phyloP scores from a whole-genome alignment of 371 early-diverging fungal genomes.

The Lichtheimia corymbifera region DNA sequence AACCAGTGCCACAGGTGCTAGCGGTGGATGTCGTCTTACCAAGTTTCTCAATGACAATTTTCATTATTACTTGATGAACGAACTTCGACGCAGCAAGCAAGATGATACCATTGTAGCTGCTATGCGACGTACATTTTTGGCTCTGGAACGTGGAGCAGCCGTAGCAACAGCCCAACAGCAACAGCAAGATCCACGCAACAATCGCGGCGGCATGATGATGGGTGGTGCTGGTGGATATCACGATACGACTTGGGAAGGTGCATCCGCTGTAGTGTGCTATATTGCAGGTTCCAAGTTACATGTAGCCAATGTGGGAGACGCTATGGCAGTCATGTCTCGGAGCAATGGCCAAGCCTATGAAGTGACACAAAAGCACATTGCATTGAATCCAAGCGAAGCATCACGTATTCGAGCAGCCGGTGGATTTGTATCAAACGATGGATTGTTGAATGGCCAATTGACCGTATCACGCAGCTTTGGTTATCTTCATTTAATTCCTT shows the following conservation, averaged over 20 bases:
- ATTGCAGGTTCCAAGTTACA: slow-evolving; percentile 77
- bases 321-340: slow-evolving; percentile 80
- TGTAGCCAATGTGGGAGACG: slow-evolving; percentile 91
- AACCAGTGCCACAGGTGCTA: no score
- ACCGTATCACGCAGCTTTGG: slow-evolving; percentile 86
- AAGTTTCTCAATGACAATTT: slow-evolving; percentile 75
- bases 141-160: slow-evolving; percentile 54
- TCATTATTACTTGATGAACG: slow-evolving; percentile 64
- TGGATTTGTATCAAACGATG: slow-evolving; percentile 77
- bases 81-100: slow-evolving; percentile 61
- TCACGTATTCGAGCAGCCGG: slow-evolving; percentile 76
- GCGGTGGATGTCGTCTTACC: slow-evolving; percentile 55
- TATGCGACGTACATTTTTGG: slow-evolving; percentile 73
- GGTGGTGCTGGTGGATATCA: no score
- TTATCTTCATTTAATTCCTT: slow-evolving; percentile 76
- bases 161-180: slow-evolving; percentile 44
- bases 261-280: slow-evolving; percentile 75
- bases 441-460: slow-evolving; percentile 70
- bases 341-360: slow-evolving; percentile 71
- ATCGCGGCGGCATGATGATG: no score
- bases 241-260: slow-evolving; percentile 38
- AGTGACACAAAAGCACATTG: slow-evolving; percentile 77
- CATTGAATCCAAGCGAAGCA: slow-evolving; percentile 69
- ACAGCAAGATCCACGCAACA: no score
- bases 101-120: slow-evolving; percentile 63